Evolutionary conservation across 345 rosid species (phyloP), one percentile per base, ranked within the genome.

Genomic region (Pistacia vera): DNA sequence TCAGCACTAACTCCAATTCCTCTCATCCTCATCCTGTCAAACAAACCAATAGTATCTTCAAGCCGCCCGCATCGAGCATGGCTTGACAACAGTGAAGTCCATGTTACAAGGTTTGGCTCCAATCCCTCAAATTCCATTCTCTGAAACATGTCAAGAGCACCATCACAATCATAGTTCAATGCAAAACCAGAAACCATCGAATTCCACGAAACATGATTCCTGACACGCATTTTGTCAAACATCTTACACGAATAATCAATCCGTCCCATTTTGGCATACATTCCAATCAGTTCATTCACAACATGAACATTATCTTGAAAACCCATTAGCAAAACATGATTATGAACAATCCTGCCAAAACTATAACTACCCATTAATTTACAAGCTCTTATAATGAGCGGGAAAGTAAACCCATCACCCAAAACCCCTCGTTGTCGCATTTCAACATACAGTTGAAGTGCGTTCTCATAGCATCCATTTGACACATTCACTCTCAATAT

Each of bases 1-100:
- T 90, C 88, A 28, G 85, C 92, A 52, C 41, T 72, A 20, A 71
- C 76, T 30, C 64, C 78, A 69, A 75, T 22, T 52, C 83, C 87
- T 70, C 80, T 81, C 82, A 62, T 81, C 82, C 83, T 85, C 93
- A 90, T 89, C 44, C 33, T 76, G 73, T 81, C 70, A 83, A 90
- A 91, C 78, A 85, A 80, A 36, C 74, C 79, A 4, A 86, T 2
- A 6, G 82, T 83, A 61, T 88, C 88, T 63, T 79, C 86, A 78
- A 54, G 63, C 81, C 57, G 75, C 59, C 91, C 81, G 51, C 89
- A 77, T 8, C 90, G 89, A 52, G 88, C 89, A 81, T 86, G 88
- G 61, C 92, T 87, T 8, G 95, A 91, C 61, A 90, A 76, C 70
- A 93, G 49, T 0, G 94, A 88, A 66, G 93, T 90, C 94, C 93